Conservation (phyloP, 2,329 filamentous ascomycete genomes). For the Botrytis fabae region DNA sequence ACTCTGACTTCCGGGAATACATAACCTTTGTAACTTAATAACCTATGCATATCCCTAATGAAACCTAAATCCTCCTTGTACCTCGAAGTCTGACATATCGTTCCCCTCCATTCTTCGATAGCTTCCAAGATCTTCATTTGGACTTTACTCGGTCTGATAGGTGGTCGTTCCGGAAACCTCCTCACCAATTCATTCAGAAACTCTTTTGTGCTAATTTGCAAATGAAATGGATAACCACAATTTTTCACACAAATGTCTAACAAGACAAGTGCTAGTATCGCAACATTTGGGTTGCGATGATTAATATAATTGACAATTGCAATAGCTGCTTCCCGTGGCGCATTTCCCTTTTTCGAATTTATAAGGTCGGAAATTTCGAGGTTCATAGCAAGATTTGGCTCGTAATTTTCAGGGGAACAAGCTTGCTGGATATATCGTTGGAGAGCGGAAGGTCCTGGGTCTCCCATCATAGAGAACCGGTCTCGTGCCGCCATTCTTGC, state of each 20-base stretch:
- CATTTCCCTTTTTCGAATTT: slow-evolving; percentile 95
- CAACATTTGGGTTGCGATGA: slow-evolving; percentile 94
- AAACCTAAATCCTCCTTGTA: slow-evolving; percentile 98
- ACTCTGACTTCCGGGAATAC: slow-evolving; percentile 87
- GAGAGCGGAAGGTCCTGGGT: slow-evolving; percentile 78
- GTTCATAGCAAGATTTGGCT: slow-evolving; percentile 93
- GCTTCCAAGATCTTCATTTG: slow-evolving; percentile 91
- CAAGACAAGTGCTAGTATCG: slow-evolving; percentile 83
- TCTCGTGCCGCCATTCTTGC: slow-evolving; percentile 93
- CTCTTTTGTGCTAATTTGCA: slow-evolving; percentile 98
- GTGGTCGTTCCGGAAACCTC: slow-evolving; percentile 90
- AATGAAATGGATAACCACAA: slow-evolving; percentile 97
- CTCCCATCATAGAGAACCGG: slow-evolving; percentile 82
- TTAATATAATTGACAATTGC: slow-evolving; percentile 94
- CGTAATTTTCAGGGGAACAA: slow-evolving; percentile 95
- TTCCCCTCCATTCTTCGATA: slow-evolving; percentile 97
- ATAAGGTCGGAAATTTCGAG: slow-evolving; percentile 96
- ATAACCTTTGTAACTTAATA: slow-evolving; percentile 96
- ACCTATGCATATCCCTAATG: slow-evolving; percentile 94
- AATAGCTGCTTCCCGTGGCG: slow-evolving; percentile 91
- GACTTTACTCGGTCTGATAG: slow-evolving; percentile 79
- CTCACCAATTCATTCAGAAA: slow-evolving; percentile 98
- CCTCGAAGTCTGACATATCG: slow-evolving; percentile 95
- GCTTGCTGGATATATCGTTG: slow-evolving; percentile 96
- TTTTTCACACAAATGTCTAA: slow-evolving; percentile 99